Base-by-base conservation (phyloP, 116 monocot species). In the Papilionanthe hybrid region DNA sequence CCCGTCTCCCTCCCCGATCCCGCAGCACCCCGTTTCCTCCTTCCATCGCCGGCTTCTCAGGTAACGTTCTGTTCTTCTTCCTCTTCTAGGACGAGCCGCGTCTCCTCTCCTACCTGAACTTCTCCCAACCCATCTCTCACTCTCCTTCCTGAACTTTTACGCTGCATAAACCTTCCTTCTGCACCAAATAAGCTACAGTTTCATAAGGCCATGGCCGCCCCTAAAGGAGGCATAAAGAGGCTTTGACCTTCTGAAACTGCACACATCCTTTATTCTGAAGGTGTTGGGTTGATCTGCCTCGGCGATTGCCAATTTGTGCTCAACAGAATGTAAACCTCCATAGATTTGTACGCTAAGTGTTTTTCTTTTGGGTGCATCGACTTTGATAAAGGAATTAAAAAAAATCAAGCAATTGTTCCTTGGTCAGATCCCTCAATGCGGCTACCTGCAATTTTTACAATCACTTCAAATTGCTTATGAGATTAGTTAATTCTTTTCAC, bases 191-290 rank as follows among this genome's bases (percentile, higher is more conserved):
- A 48, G 27, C 82, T 79, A 86, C 18, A 89, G 66, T 74, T 87
- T 92, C 85, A 89, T 82, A 29, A 85, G 89, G 32, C 89, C 89
- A 78, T 87, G 72, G 28, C 87, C 92, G 1, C 92, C 94, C 79
- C 83, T 92, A 76, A 91, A 90, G 29, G 97, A 97, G 69, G 92
- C 94, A 86, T 89, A 94, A 15, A 97, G 81, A 30, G 97, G 90
- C 72, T 92, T 92, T 29, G 97, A 94, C 76, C 91, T 92, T 82
- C 85, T 94, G 80, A 97, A 97, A 65, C 83, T 81, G 78, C 88
- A 92, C 12, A 92, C 72, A 58, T 97, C 94, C 25, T 80, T 83
- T 30, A 97, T 90, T 75, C 77, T 85, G 28, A 15, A 67, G 0
- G 53, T 60, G 56, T 83, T 79, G 27, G 78, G 75, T 75, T 83